Percentiles rank a stretch among this genome's conserved stretches.
phyloP scores from a whole-genome alignment of 164 flowering plant species.

The Macadamia tetraphylla region DNA sequence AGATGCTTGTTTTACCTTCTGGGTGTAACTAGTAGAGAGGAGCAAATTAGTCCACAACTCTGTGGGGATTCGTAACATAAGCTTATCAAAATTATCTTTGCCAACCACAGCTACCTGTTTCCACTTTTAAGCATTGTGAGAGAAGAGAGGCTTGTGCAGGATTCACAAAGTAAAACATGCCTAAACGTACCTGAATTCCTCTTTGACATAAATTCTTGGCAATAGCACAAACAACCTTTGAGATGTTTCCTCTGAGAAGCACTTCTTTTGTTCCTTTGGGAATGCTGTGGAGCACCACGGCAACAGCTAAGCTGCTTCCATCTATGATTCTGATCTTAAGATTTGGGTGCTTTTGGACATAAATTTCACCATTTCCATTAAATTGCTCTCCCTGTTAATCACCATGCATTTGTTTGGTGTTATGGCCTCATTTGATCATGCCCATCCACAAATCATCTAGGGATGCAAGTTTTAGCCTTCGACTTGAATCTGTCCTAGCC shows the following conservation, averaged over 20 bases:
- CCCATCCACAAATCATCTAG: too few relatives aligned
- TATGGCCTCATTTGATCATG: too few relatives aligned
- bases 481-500: too few relatives aligned
- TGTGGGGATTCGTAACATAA: constrained; percentile 12
- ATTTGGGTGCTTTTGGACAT: background rate
- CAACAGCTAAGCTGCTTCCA: constrained; percentile 22
- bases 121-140: background rate
- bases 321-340: constrained; percentile 13
- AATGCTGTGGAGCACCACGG: constrained; percentile 48
- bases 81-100: constrained; percentile 24
- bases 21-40: constrained; percentile 22
- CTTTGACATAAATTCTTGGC: constrained; percentile 38
- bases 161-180: background rate
- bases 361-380: background rate
- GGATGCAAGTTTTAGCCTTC: too few relatives aligned
- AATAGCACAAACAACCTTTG: constrained; percentile 37
- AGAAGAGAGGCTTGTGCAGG: background rate
- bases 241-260: constrained; percentile 34
- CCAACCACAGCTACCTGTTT: constrained; percentile 25
- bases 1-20: constrained; percentile 13
- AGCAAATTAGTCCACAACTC: constrained; percentile 15
- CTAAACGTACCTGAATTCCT: constrained; percentile 36
- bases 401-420: background rate
- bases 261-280: constrained; percentile 56
- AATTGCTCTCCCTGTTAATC: background rate